Percentiles rank a stretch among this genome's conserved stretches.
Conservation (phyloP, 2,329 filamentous ascomycete species). For the Colletotrichum lini region DNA sequence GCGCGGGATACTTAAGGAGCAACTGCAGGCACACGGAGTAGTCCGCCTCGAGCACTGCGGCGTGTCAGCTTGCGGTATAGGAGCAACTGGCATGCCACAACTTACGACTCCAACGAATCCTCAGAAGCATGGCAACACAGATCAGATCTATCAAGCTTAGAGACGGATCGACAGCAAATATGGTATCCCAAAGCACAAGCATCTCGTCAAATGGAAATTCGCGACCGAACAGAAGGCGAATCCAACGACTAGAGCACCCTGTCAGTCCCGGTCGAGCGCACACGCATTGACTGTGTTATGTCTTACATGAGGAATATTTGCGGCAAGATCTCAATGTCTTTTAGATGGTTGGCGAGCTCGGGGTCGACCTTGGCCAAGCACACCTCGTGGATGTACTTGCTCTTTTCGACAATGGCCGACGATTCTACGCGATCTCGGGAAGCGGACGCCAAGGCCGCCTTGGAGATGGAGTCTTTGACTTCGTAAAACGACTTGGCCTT, state of each 20-base stretch:
- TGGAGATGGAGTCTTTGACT: slow-evolving; percentile 63
- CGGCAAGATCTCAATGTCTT: slow-evolving; percentile 88
- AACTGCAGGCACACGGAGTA: slow-evolving; percentile 88
- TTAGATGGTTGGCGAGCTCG: slow-evolving; percentile 85
- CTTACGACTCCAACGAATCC: slow-evolving; percentile 91
- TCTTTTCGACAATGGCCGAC: slow-evolving; percentile 86
- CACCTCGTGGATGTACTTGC: slow-evolving; percentile 87
- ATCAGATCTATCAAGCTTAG: slow-evolving; percentile 88
- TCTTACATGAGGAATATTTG: slow-evolving; percentile 94
- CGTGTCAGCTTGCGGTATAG: neutral
- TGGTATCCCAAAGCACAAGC: slow-evolving; percentile 88
- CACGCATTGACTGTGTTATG: slow-evolving; percentile 8
- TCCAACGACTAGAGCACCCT: slow-evolving; percentile 79
- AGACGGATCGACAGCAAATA: slow-evolving; percentile 88
- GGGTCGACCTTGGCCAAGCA: slow-evolving; percentile 84
- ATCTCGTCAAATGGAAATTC: slow-evolving; percentile 93
- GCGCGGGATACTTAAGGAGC: slow-evolving; percentile 85
- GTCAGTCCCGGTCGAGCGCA: slow-evolving; percentile 22
- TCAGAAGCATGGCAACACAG: slow-evolving; percentile 93
- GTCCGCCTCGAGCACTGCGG: slow-evolving; percentile 83
- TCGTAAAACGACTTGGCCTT: slow-evolving; percentile 90
- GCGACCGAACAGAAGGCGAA: slow-evolving; percentile 90
- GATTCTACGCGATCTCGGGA: slow-evolving; percentile 49
- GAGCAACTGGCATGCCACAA: slow-evolving; percentile 30
- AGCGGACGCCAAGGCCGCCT: slow-evolving; percentile 41